Evolutionary conservation across 441 rosid species (phyloP), one percentile per base, ranked within the genome.

Genomic region (Manihot esculenta): DNA sequence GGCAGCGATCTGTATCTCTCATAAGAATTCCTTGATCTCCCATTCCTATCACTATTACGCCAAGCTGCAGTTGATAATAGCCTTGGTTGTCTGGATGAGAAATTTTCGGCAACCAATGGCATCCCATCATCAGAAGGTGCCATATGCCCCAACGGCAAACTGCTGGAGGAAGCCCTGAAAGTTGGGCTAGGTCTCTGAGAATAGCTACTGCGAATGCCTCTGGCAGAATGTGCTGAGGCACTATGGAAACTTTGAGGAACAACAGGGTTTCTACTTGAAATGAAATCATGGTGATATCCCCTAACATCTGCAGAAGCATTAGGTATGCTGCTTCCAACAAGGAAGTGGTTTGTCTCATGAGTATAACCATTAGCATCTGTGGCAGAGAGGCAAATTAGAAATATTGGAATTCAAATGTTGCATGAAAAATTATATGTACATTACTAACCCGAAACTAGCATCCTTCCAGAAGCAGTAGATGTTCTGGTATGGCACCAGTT

Each of bases 101-200:
- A 84, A 80, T 69, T 81, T 83, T 89, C 93, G 57, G 74, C 66
- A 69, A 74, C 80, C 75, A 84, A 58, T 68, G 78, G 93, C 79
- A 83, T 75, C 69, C 90, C 82, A 69, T 83, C 93, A 61, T 85
- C 89, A 14, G 88, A 78, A 62, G 87, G 80, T 53, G 84, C 77
- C 51, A 59, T 84, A 76, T 84, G 90, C 61, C 92, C 91, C 49
- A 81, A 58, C n/a, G 72, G 82, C 80, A 77, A 58, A 71, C 79
- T 70, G 75, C 83, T 87, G 41, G 94, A 83, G 70, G 92, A 89
- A 71, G 89, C 82, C 83, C 97, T 85, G 64, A 86, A 85, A 66
- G 83, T 71, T 33, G 90, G 88, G 68, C 74, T 71, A 73, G 96
- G 80, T 70, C 96, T 87, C 73, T 88, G 92, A 74, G 88, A 81